These are phyloP conservation scores for Rubus parviflorus DNA, from an alignment of 306 rosid species.

Conservation along the genomic window DNA sequence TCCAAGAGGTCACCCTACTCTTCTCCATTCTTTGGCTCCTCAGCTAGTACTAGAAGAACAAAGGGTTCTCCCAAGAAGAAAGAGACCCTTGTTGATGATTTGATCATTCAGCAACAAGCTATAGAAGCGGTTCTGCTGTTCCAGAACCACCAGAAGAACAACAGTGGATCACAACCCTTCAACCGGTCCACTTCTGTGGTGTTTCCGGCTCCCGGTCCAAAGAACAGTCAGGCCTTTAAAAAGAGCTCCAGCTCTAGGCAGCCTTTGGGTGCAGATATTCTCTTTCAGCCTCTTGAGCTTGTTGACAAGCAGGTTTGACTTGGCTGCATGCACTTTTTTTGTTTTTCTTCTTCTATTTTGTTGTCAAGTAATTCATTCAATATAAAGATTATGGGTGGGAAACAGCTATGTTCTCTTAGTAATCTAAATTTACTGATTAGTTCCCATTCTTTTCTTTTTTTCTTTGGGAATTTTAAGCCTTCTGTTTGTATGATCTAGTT, in stretches of 20 bases:
- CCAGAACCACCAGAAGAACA: slow-evolving; percentile 24
- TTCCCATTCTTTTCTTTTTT: not conserved
- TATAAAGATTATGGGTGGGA: not conserved
- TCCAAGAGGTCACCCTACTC: slow-evolving; percentile 10
- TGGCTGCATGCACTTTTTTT: not conserved
- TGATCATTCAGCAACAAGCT: slow-evolving; percentile 27
- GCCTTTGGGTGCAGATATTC: slow-evolving; percentile 14
- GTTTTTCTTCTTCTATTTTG: not conserved
- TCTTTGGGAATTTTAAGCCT: not conserved
- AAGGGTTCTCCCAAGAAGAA: slow-evolving; percentile 16
- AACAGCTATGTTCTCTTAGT: not conserved
- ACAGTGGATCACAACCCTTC: not conserved
- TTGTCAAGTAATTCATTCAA: not conserved
- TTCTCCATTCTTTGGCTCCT: slow-evolving; percentile 9
- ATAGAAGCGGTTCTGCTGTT: slow-evolving; percentile 31
- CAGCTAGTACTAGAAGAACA: slow-evolving; percentile 2
- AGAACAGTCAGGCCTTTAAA: not conserved
- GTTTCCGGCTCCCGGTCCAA: slow-evolving; percentile 8
- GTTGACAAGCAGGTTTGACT: slow-evolving; percentile 25
- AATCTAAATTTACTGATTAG: not conserved
- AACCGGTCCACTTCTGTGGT: slow-evolving; percentile 37
- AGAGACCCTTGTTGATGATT: slow-evolving; percentile 6
- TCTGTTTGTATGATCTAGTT: not conserved
- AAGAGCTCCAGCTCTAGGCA: slow-evolving; percentile 32
- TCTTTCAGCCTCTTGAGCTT: slow-evolving; percentile 30